phyloP scores from a whole-genome alignment of 2,329 filamentous ascomycete species.

The Trichoderma arundinaceum region DNA sequence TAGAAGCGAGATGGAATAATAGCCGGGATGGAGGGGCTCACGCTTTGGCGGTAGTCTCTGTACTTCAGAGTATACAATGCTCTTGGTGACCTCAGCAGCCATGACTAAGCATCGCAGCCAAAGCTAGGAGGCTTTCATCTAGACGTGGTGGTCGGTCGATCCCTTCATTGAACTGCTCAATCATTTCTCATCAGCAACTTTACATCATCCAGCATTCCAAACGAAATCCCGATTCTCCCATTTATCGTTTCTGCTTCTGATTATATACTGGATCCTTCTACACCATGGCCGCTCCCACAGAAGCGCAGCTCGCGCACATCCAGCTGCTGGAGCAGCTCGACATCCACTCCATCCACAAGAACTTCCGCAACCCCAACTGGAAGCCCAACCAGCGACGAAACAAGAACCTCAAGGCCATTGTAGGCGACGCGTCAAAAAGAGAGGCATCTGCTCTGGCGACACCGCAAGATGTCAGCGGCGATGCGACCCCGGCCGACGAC shows the following conservation, averaged over 20 bases:
- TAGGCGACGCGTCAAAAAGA: slow-evolving; percentile 84
- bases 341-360: slow-evolving; percentile 83
- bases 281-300: slow-evolving; percentile 65
- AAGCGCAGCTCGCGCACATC: slow-evolving; percentile 80
- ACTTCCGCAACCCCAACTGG: slow-evolving; percentile 90
- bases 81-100: slow-evolving; percentile 13
- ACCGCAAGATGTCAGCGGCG: slow-evolving; percentile 75
- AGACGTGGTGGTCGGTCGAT: not conserved
- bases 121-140: not conserved
- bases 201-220: not conserved
- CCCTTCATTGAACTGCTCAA: not conserved
- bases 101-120: slow-evolving; percentile 14
- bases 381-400: slow-evolving; percentile 93
- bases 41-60: not conserved
- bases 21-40: slow-evolving; percentile 6
- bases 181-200: not conserved
- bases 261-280: not conserved
- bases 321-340: slow-evolving; percentile 89
- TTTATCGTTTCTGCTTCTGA: not conserved
- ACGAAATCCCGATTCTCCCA: not conserved
- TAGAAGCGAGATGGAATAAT: not conserved
- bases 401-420: slow-evolving; percentile 97
- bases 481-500: slow-evolving; percentile 67
- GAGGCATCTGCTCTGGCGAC: slow-evolving; percentile 88
- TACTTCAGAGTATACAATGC: not conserved